These are phyloP conservation scores for Saccharomycopsis crataegensis DNA, from an alignment of 1,139 yeast genomes.

Conservation along the genomic window DNA sequence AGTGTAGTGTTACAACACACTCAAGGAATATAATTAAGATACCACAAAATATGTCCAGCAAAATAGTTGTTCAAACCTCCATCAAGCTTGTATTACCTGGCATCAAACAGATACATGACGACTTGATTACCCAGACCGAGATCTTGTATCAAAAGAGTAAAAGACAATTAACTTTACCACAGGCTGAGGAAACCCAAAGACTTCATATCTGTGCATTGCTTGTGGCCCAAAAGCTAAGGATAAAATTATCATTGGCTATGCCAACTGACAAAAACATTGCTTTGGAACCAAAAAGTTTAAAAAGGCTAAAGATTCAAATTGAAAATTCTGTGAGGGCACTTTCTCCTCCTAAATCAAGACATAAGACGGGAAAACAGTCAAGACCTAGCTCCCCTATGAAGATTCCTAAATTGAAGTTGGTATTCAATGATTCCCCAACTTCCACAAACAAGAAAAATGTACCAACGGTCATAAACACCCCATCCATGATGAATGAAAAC, in stretches of 20 bases:
- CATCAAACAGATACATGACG: conserved; percentile 4
- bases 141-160: conserved; percentile 8
- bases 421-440: neutral
- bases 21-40: neutral
- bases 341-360: neutral
- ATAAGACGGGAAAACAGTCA: neutral
- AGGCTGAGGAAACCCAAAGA: conserved; percentile 13
- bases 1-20: neutral
- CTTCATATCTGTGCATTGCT: conserved; percentile 15
- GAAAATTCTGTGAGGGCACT: conserved; percentile 4
- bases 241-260: conserved; percentile 2
- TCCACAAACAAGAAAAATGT: neutral
- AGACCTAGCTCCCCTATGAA: neutral
- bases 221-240: conserved; percentile 9
- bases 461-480: neutral
- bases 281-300: conserved; percentile 9
- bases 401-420: neutral
- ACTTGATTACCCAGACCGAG: conserved; percentile 1
- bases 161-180: conserved; percentile 5
- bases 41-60: neutral
- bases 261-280: conserved; percentile 12
- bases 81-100: conserved; percentile 12
- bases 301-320: conserved; percentile 8
- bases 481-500: neutral
- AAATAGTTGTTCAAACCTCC: conserved; percentile 3